A percentile compares a stretch with the other conserved stretches of the same genome.
These are phyloP conservation scores for Halenospora varia DNA, from an alignment of 495 filamentous ascomycete species.

Conservation along the genomic window DNA sequence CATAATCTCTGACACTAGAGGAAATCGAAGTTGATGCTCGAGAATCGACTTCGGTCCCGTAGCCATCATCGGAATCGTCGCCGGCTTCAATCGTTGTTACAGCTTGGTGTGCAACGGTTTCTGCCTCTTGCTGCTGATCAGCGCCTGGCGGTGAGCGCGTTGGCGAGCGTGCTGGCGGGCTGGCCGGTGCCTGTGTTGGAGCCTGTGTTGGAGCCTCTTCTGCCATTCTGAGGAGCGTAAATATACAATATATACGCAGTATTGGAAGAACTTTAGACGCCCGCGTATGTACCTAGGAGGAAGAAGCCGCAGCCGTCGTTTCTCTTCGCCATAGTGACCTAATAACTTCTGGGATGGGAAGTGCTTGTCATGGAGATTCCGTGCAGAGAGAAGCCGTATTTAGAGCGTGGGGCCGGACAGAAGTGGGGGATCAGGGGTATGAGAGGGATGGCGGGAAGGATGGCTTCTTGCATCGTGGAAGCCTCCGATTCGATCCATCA, in stretches of 20 bases:
- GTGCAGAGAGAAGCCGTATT: background rate
- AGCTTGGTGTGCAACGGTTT: conserved; percentile 6
- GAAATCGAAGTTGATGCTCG: conserved; percentile 7
- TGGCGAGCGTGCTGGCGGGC: too few relatives aligned
- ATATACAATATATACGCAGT: too few relatives aligned
- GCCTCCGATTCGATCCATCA: too few relatives aligned
- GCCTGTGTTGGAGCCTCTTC: background rate
- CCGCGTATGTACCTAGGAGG: too few relatives aligned
- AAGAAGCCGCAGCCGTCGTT: too few relatives aligned
- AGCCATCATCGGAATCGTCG: background rate
- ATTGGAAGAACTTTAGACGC: too few relatives aligned
- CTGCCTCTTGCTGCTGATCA: background rate
- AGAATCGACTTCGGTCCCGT: conserved; percentile 3
- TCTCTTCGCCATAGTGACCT: too few relatives aligned
- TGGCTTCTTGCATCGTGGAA: too few relatives aligned
- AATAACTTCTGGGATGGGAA: background rate
- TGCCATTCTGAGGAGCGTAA: background rate
- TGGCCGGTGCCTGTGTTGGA: background rate
- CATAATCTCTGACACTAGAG: conserved; percentile 3
- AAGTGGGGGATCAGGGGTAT: background rate
- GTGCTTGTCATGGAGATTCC: background rate
- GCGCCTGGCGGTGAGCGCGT: background rate
- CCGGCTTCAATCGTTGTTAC: conserved; percentile 12
- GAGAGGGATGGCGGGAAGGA: background rate
- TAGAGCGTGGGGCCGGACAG: background rate